Percentiles rank a stretch among this genome's conserved stretches.
Evolutionary conservation across 805 yeast species (phyloP).

Genomic region (Myxozyma neotropica): DNA sequence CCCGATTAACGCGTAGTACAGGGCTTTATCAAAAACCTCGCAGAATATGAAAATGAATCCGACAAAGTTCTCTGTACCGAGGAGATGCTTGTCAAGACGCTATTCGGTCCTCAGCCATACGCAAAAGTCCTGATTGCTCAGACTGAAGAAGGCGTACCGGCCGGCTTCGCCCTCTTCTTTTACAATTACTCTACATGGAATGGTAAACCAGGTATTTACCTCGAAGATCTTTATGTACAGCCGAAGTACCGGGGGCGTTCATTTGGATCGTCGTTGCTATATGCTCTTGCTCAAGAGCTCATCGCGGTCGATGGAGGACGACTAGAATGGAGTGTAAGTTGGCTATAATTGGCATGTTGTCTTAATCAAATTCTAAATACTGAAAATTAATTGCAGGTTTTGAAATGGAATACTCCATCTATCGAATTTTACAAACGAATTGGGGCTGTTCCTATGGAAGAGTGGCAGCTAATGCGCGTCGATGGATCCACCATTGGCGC

Average conservation of each 20-base stretch:
- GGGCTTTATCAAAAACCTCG: conserved; percentile 29
- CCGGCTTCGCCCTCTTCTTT: conserved; percentile 38
- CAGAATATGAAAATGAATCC: conserved; percentile 30
- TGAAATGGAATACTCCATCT: conserved; percentile 34
- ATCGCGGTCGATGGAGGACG: conserved; percentile 30
- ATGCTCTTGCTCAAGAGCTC: conserved; percentile 31
- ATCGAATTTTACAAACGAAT: conserved; percentile 30
- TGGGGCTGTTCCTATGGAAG: conserved; percentile 30
- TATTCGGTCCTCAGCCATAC: conserved; percentile 26
- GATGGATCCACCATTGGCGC: conserved; percentile 26
- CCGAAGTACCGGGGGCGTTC: conserved; percentile 24
- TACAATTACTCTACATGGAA: conserved; percentile 36
- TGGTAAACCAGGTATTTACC: conserved; percentile 33
- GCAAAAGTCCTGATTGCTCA: conserved; percentile 31
- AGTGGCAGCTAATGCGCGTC: conserved; percentile 34
- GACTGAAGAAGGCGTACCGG: conserved; percentile 38
- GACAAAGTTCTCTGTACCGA: conserved; percentile 32
- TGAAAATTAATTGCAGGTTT: conserved; percentile 11
- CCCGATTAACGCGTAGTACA: not conserved
- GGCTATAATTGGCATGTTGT: not conserved
- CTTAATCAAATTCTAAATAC: not conserved
- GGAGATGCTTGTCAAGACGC: conserved; percentile 24
- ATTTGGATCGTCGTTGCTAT: conserved; percentile 29
- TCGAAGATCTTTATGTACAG: conserved; percentile 35
- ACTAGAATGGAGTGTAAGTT: conserved; percentile 33